Conservation (phyloP, 257 asterid species). For the Nicotiana paniculata region DNA sequence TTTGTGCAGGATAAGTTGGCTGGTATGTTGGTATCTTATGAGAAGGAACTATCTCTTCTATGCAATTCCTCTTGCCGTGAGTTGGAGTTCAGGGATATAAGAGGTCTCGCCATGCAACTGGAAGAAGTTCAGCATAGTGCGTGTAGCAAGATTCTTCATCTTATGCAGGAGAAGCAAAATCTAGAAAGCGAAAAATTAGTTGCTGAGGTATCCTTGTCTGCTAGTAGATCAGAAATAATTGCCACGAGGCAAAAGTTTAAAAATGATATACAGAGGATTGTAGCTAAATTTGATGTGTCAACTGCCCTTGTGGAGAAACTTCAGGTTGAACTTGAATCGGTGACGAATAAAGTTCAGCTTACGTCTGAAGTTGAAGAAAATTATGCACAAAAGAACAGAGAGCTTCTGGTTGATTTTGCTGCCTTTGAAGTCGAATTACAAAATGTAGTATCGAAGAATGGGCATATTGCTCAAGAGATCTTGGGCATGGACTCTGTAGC, state of each 20-base stretch:
- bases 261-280: slow-evolving; percentile 41
- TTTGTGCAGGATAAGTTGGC: slow-evolving; percentile 47
- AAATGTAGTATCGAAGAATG: slow-evolving; percentile 44
- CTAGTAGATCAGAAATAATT: slow-evolving; percentile 57
- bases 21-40: slow-evolving; percentile 40
- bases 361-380: slow-evolving; percentile 59
- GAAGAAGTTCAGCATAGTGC: slow-evolving; percentile 57
- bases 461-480: slow-evolving; percentile 45
- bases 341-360: slow-evolving; percentile 47
- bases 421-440: slow-evolving; percentile 58
- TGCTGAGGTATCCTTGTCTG: slow-evolving; percentile 45
- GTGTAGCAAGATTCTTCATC: slow-evolving; percentile 32
- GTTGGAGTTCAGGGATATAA: slow-evolving; percentile 28
- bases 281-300: slow-evolving; percentile 44
- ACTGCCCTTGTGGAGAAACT: slow-evolving; percentile 65
- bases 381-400: slow-evolving; percentile 33
- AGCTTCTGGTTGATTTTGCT: slow-evolving; percentile 59
- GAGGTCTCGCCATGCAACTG: slow-evolving; percentile 43
- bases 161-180: slow-evolving; percentile 59
- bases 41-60: slow-evolving; percentile 21
- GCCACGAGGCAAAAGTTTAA: slow-evolving; percentile 50
- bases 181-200: slow-evolving; percentile 47
- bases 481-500: slow-evolving; percentile 47
- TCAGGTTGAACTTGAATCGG: slow-evolving; percentile 60
- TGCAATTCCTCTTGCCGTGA: slow-evolving; percentile 20